Conservation (phyloP, 179 eudicot genomes). For the Heliamphora ciliata region DNA sequence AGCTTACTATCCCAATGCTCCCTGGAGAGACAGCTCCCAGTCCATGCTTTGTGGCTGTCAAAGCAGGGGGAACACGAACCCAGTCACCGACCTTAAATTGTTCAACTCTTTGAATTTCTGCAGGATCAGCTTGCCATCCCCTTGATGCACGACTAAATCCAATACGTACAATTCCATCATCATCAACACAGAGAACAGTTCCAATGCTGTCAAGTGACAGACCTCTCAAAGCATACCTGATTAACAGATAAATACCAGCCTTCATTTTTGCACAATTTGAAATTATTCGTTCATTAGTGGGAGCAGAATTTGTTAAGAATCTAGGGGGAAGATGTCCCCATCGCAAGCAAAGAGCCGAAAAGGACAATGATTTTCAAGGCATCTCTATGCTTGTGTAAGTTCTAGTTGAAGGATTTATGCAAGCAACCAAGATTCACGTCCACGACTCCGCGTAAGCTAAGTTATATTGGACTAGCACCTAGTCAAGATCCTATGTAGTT, state of each 20-base stretch:
- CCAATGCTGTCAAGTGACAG: constrained; percentile 81
- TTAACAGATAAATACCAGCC: background rate
- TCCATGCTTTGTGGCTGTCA: constrained; percentile 86
- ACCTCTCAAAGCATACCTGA: constrained; percentile 85
- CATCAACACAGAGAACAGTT: constrained; percentile 89
- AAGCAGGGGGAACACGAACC: constrained; percentile 85
- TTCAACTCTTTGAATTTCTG: constrained; percentile 94
- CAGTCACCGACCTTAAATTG: constrained; percentile 93
- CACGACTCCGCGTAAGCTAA: background rate
- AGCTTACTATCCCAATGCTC: constrained; percentile 83
- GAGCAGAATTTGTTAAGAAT: background rate
- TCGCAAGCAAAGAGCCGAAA: background rate
- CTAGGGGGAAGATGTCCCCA: background rate
- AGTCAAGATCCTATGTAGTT: background rate
- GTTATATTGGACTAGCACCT: background rate
- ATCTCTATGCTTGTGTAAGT: background rate
- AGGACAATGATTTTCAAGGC: background rate
- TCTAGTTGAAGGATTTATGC: background rate
- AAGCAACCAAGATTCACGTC: no score
- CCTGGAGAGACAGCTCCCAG: constrained; percentile 89
- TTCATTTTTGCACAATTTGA: background rate
- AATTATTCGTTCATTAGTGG: background rate
- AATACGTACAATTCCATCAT: constrained; percentile 90
- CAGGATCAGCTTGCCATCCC: constrained; percentile 97
- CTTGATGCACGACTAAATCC: constrained; percentile 97